These are phyloP conservation scores for Spencermartinsiella ligniputridi DNA, from an alignment of 1,139 yeast genomes.

Conservation along the genomic window DNA sequence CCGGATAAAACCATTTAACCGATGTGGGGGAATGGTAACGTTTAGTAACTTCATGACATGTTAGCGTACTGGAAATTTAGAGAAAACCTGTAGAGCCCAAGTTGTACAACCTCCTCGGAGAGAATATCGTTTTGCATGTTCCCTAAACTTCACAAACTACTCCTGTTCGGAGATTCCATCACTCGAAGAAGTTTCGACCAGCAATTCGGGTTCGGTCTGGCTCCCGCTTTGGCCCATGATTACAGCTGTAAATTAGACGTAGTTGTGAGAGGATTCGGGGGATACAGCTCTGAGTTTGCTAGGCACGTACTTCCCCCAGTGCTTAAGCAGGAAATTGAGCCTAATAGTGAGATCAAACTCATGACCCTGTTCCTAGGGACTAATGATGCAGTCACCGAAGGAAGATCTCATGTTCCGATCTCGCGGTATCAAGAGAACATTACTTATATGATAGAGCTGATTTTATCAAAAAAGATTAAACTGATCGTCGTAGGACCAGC, in stretches of 20 bases:
- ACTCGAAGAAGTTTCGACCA: constrained; percentile 44
- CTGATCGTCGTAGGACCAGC: constrained; percentile 47
- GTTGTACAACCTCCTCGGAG: no score
- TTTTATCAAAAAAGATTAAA: constrained; percentile 10
- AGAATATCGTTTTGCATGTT: no score
- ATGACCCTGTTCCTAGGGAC: constrained; percentile 17
- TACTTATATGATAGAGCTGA: constrained; percentile 34
- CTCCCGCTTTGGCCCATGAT: constrained; percentile 41
- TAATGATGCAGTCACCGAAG: constrained; percentile 15
- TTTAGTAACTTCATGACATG: no score
- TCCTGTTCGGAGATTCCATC: constrained; percentile 60
- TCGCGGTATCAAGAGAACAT: constrained; percentile 46
- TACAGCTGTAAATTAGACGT: constrained; percentile 51
- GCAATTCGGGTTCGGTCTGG: constrained; percentile 39
- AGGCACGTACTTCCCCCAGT: constrained; percentile 16
- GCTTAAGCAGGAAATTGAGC: constrained; percentile 14
- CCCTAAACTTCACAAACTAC: constrained; percentile 34
- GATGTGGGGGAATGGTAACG: no score
- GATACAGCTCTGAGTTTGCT: constrained; percentile 49
- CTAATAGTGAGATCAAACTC: constrained; percentile 6
- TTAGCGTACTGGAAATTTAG: no score
- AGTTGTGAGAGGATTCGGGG: constrained; percentile 54
- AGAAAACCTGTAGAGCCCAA: no score
- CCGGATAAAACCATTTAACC: no score
- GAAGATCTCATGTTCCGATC: constrained; percentile 46